Conservation (phyloP, 2,329 filamentous ascomycete species). For the Fusarium equiseti region DNA sequence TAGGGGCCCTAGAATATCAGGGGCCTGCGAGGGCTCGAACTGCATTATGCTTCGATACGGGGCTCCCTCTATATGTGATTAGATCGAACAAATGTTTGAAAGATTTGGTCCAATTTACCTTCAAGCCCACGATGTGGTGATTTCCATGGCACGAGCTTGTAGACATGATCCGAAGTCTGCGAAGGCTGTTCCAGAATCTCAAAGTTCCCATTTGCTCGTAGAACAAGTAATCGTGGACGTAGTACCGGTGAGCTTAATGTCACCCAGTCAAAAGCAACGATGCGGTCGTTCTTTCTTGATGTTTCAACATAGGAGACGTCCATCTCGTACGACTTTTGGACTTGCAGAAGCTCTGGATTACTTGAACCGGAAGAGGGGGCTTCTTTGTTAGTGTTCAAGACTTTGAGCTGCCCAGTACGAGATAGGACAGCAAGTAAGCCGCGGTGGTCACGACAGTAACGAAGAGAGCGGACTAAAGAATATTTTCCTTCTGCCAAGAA, state of each 20-base stretch:
- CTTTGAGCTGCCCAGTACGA: constrained; percentile 71
- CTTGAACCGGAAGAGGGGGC: constrained; percentile 58
- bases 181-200: constrained; percentile 73
- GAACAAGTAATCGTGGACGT: constrained; percentile 68
- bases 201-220: constrained; percentile 71
- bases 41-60: constrained; percentile 69
- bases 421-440: constrained; percentile 73
- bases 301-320: constrained; percentile 68
- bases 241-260: constrained; percentile 68
- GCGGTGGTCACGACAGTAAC: constrained; percentile 72
- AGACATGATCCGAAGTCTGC: constrained; percentile 68
- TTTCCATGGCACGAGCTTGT: constrained; percentile 71
- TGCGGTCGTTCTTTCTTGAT: constrained; percentile 67
- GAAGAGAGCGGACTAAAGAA: constrained; percentile 71
- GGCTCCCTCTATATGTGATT: constrained; percentile 56
- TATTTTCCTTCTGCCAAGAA: constrained; percentile 66
- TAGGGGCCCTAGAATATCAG: constrained; percentile 66
- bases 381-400: constrained; percentile 70
- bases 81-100: constrained; percentile 17
- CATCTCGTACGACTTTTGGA: constrained; percentile 71
- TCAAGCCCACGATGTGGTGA: constrained; percentile 68
- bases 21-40: constrained; percentile 67
- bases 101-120: constrained; percentile 52
- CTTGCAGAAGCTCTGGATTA: constrained; percentile 70
- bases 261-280: constrained; percentile 77